Base-by-base conservation (phyloP, 805 yeast species). In the Ogataea methylovora region DNA sequence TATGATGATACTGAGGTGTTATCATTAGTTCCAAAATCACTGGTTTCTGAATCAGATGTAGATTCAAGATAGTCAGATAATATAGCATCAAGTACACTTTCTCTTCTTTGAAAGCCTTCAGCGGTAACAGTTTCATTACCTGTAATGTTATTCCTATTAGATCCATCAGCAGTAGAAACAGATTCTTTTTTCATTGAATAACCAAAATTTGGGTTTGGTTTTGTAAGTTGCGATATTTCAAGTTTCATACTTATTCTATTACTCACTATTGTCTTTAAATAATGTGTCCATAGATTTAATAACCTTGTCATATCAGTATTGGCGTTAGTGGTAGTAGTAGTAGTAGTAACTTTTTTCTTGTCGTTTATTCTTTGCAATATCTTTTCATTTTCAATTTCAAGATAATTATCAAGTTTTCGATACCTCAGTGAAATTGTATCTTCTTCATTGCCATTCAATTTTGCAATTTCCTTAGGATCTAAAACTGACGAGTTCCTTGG, bases 161-260 rank as follows among this genome's bases (percentile, higher is more conserved):
- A 4, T 30, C 30, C 15, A 5, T 21, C 19, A 10, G 13, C 7
- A 6, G 4, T 3, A n/a, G n/a, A 20, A 20, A 20, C 22, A 20
- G 22, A 20, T 7, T 20, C 22, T 20, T 20, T 20, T 20, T 9
- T 12, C 19, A 21, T 27, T 26, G 27, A 34, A 8, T 35, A 15
- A 8, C 6, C 18, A 3, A 4, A 19, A 6, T n/a, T n/a, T n/a
- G n/a, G n/a, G n/a, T 29, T 22, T 35, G 37, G 26, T n/a, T 30
- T 37, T 2, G 38, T 29, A 8, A 26, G 16, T 16, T 39, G 39
- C 12, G 37, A 39, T 25, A 55, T 37, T 27, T 53, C 58, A 10
- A 55, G 23, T 19, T 54, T 52, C 41, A 56, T 46, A 25, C 43
- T 49, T 22, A 57, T 46, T 25, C 61, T 46, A 29, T 45, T 48